Percentiles rank a stretch among this genome's conserved stretches.
Evolutionary conservation across 176 grass and related monocot species (phyloP).

Genomic region (Alloteropsis semialata): DNA sequence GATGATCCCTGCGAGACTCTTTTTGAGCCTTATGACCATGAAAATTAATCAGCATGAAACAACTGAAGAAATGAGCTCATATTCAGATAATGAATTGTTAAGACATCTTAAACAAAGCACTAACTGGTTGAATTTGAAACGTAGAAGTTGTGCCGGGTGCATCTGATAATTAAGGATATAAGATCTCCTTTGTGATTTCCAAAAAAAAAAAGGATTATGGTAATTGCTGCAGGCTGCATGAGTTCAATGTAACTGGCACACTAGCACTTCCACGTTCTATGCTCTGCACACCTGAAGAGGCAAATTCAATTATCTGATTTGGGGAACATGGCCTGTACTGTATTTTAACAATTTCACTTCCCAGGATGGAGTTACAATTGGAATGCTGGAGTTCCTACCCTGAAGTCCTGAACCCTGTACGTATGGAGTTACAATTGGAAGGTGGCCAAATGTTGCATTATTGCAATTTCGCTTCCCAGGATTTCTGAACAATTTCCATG

Average conservation of each 20-base stretch:
- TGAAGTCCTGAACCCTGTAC: too few species aligned
- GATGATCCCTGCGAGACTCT: constrained; percentile 38
- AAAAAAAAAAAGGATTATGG: background rate
- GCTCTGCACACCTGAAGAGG: background rate
- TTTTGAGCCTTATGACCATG: constrained; percentile 27
- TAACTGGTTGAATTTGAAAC: background rate
- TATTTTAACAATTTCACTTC: too few species aligned
- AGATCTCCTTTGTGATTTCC: background rate
- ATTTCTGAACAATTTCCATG: background rate
- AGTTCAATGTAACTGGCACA: background rate
- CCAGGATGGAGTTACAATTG: background rate
- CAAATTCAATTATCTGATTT: background rate
- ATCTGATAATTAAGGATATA: background rate
- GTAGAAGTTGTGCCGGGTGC: background rate
- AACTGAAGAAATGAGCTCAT: background rate
- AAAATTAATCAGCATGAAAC: background rate
- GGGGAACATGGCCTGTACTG: background rate
- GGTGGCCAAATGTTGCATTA: background rate
- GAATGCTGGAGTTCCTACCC: too few species aligned
- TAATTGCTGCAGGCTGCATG: background rate
- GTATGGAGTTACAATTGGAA: too few species aligned
- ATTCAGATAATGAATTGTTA: background rate
- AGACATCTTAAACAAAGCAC: background rate
- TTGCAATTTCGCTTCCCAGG: background rate
- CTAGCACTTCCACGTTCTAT: background rate